Percentiles rank a stretch among this genome's conserved stretches.
Conservation (phyloP, 1,284 basidiomycete genomes). For the Sphaerobolus stellatus region DNA sequence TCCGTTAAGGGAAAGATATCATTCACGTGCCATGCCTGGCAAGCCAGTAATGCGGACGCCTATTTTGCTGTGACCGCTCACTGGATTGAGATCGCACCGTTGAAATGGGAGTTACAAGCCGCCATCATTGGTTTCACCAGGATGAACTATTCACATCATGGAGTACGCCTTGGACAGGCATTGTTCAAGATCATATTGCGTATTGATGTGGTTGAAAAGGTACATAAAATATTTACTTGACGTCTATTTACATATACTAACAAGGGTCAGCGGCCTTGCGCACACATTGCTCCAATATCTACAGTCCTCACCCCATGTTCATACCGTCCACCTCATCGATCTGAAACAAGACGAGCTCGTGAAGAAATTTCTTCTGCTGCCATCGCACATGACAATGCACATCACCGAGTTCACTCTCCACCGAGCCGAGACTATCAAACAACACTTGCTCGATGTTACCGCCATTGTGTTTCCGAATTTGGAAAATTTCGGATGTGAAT, state of each 20-base stretch:
- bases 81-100: conserved; percentile 34
- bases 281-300: no score
- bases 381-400: no score
- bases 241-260: conserved; percentile 7
- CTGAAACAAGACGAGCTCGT: no score
- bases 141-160: conserved; percentile 35
- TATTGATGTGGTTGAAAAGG: conserved; percentile 27
- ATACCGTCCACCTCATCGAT: no score
- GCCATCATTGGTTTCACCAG: conserved; percentile 35
- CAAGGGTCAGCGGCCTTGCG: no score
- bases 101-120: conserved; percentile 26
- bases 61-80: conserved; percentile 38
- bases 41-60: conserved; percentile 35
- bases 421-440: no score
- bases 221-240: conserved; percentile 16
- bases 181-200: conserved; percentile 30
- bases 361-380: no score
- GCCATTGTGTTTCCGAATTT: no score
- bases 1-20: conserved; percentile 29
- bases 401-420: no score
- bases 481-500: no score
- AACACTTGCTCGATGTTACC: no score
- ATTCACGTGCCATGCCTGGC: conserved; percentile 40
- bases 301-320: no score
- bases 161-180: conserved; percentile 29